A percentile compares a stretch with the other conserved stretches of the same genome.
phyloP scores from a whole-genome alignment of 148 eudicot species.

The Rhododendron williamsianum region DNA sequence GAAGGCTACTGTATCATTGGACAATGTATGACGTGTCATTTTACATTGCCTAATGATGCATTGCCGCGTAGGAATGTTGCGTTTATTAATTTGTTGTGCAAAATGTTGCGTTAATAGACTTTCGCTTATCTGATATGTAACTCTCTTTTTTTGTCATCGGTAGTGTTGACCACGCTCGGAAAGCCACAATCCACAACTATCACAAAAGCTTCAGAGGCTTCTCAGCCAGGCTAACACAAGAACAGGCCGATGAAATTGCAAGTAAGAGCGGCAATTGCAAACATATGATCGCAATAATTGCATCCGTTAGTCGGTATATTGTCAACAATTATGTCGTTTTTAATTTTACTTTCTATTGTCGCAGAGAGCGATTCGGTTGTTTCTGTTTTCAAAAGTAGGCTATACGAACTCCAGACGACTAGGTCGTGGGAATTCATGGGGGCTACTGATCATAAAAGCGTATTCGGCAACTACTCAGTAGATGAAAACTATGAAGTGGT shows the following conservation, averaged over 20 bases:
- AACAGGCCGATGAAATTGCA: slow-evolving; percentile 2
- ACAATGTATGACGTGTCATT: too few relatives aligned
- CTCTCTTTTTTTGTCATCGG: too few relatives aligned
- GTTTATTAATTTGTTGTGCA: too few relatives aligned
- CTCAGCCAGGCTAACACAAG: slow-evolving; percentile 12
- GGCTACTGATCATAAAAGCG: not conserved
- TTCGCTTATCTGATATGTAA: not conserved
- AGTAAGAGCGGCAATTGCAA: not conserved
- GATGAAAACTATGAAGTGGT: not conserved
- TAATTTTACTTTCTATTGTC: not conserved
- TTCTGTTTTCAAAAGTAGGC: not conserved
- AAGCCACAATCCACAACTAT: slow-evolving; percentile 10
- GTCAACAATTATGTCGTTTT: not conserved
- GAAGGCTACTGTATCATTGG: too few relatives aligned
- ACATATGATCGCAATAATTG: not conserved
- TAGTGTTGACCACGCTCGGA: not conserved
- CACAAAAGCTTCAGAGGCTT: slow-evolving; percentile 18
- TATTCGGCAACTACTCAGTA: not conserved
- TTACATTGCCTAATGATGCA: too few relatives aligned
- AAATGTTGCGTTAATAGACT: too few relatives aligned
- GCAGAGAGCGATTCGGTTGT: not conserved
- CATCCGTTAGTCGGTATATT: not conserved
- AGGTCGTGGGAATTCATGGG: not conserved
- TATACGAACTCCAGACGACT: not conserved
- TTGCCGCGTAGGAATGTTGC: too few relatives aligned